A percentile compares a stretch with the other conserved stretches of the same genome.
Conservation (phyloP, 129 eudicot genomes). For the Pittosporum tobira region DNA sequence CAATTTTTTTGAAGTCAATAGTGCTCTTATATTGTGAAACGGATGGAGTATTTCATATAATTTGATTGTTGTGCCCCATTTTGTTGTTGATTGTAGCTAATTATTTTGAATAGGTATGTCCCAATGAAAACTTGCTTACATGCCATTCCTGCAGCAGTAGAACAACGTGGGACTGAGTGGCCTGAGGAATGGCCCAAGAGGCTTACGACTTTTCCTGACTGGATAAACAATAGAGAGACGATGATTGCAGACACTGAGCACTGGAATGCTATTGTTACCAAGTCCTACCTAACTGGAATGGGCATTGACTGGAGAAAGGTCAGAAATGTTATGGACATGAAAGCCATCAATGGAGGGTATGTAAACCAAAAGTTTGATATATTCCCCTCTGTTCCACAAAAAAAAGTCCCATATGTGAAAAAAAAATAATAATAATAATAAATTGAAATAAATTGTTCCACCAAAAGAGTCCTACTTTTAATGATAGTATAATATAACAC, state of each 20-base stretch:
- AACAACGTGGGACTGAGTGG: slow-evolving; percentile 94
- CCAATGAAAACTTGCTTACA: slow-evolving; percentile 65
- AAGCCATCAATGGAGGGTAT: slow-evolving; percentile 87
- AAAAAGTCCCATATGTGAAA: no score
- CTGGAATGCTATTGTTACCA: slow-evolving; percentile 73
- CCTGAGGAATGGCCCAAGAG: slow-evolving; percentile 97
- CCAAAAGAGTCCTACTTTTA: no score
- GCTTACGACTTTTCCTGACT: slow-evolving; percentile 74
- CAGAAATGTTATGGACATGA: slow-evolving; percentile 96
- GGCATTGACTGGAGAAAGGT: slow-evolving; percentile 89
- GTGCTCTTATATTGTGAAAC: no score
- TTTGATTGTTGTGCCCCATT: not conserved
- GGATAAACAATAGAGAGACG: slow-evolving; percentile 68
- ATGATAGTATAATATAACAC: not conserved
- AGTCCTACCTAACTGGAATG: slow-evolving; percentile 75
- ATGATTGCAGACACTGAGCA: slow-evolving; percentile 58
- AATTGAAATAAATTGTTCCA: no score
- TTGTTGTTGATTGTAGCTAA: not conserved
- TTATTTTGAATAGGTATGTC: slow-evolving; percentile 48
- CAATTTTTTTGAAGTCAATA: no score
- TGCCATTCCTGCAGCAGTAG: slow-evolving; percentile 70
- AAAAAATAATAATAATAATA: no score
- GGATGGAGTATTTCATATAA: not conserved
- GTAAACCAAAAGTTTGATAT: not conserved
- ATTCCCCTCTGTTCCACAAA: not conserved